Evolutionary conservation across 2,329 filamentous ascomycete genomes (phyloP), one percentile per base, ranked within the genome.

Genomic region (Verticillium tricorpus): DNA sequence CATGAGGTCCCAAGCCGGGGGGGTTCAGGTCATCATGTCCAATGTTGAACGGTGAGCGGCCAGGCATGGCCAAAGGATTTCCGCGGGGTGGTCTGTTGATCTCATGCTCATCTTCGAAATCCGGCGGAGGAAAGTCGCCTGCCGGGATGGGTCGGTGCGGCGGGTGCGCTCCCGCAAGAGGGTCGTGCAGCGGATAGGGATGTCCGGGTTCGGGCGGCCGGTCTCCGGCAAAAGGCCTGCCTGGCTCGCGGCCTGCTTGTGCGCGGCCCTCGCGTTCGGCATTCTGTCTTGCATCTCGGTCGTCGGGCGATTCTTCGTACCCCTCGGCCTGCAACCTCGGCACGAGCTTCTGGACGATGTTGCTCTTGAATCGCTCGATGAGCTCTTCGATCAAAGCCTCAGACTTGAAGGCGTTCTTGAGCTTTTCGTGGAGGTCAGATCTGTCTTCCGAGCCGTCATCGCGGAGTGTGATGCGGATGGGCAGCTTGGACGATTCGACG

Each of bases 41-140:
- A 58, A 96, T 90, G 65, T 86, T 86, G 62, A 85, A 83, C 0
- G 89, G 89, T 14, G 84, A 82, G 15, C 80, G 77, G 31, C 80
- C 82, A 7, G 77, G 78, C 35, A 71, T 61, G 14, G 52, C 71
- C 65, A 67, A 73, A 73, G 55, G 61, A 6, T 39, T 72, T 65
- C 82, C 80, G 11, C 87, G 84, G 2, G 84, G 82, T 0, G 88
- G 90, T 1, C 87, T 82, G 64, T 91, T 87, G 63, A 97, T 83
- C 65, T 97, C 92, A 69, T 92, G 89, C 70, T 97, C 93, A 72
- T 99, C 94, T 67, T 98, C 95, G 67, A 98, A 98, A 22, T 86
- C 92, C 0, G 95, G 95, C 0, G 94, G 93, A 0, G 89, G 86
- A 67, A 96, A 93, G 67, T 93, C 91, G 11, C 82, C 87, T 0